These are phyloP conservation scores for Tuber calosporum DNA, from an alignment of 495 filamentous ascomycete species.

Conservation along the genomic window DNA sequence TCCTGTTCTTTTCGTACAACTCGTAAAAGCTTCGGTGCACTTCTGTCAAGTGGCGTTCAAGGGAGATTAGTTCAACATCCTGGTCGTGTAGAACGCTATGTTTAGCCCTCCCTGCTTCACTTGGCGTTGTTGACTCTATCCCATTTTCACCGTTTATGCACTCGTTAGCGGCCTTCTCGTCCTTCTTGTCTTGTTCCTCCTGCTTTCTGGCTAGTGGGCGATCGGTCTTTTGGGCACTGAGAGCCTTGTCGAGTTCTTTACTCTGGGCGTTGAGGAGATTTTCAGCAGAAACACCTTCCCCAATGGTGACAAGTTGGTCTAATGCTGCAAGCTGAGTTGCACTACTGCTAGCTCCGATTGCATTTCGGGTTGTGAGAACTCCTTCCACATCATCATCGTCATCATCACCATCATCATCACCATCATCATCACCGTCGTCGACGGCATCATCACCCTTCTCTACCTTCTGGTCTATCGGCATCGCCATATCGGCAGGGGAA, in stretches of 20 bases:
- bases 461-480: slow-evolving; percentile 23
- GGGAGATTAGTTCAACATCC: slow-evolving; percentile 67
- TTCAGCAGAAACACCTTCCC: slow-evolving; percentile 59
- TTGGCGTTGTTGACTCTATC: slow-evolving; percentile 43
- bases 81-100: slow-evolving; percentile 52
- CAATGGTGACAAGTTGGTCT: slow-evolving; percentile 70
- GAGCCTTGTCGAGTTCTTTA: slow-evolving; percentile 71
- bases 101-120: slow-evolving; percentile 42
- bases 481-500: slow-evolving; percentile 13
- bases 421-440: slow-evolving; percentile 35
- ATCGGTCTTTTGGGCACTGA: slow-evolving; percentile 82
- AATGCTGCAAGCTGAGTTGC: slow-evolving; percentile 50
- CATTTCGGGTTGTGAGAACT: slow-evolving; percentile 25
- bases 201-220: slow-evolving; percentile 81
- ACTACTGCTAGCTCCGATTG: slow-evolving; percentile 28
- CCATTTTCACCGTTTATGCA: slow-evolving; percentile 47
- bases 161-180: slow-evolving; percentile 54
- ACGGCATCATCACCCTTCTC: slow-evolving; percentile 45
- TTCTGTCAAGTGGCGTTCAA: slow-evolving; percentile 63
- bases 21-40: slow-evolving; percentile 77
- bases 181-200: slow-evolving; percentile 75
- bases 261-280: slow-evolving; percentile 65
- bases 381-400: slow-evolving; percentile 34
- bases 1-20: slow-evolving; percentile 57
- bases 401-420: slow-evolving; percentile 34